Percentiles rank a stretch among this genome's conserved stretches.
Evolutionary conservation across 768 basidiomycete species (phyloP).

Genomic region (Hemileccinum impolitum): DNA sequence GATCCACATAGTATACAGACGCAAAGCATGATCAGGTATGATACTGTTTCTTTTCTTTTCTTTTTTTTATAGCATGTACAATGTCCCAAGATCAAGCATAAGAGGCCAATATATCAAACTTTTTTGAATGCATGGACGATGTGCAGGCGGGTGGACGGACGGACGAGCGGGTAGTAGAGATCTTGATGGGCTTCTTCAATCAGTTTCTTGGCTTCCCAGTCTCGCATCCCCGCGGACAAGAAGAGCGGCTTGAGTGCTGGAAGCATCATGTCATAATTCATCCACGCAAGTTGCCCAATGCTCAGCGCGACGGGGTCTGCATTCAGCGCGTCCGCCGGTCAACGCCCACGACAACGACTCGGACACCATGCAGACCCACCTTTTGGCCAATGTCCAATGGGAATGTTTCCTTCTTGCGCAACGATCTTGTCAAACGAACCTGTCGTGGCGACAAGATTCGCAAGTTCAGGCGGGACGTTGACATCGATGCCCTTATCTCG

Average conservation of each 20-base stretch:
- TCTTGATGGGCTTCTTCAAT: slow-evolving; percentile 63
- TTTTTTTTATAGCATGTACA: slow-evolving; percentile 14
- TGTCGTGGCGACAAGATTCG: slow-evolving; percentile 45
- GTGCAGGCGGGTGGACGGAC: slow-evolving; percentile 51
- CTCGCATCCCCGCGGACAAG: slow-evolving; percentile 48
- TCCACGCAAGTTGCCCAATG: slow-evolving; percentile 70
- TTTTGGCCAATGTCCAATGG: slow-evolving; percentile 67
- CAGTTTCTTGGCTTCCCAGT: slow-evolving; percentile 51
- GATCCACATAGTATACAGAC: slow-evolving; percentile 43
- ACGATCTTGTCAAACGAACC: slow-evolving; percentile 56
- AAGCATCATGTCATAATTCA: slow-evolving; percentile 64
- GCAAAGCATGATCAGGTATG: slow-evolving; percentile 14
- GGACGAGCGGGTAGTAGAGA: slow-evolving; percentile 56
- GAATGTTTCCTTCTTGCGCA: slow-evolving; percentile 55
- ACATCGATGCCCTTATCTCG: slow-evolving; percentile 50
- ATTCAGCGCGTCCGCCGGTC: slow-evolving; percentile 9
- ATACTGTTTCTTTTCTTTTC: slow-evolving; percentile 26
- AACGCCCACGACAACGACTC: slow-evolving; percentile 8
- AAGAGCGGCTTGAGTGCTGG: slow-evolving; percentile 62
- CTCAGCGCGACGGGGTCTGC: slow-evolving; percentile 57
- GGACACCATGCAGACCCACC: slow-evolving; percentile 36
- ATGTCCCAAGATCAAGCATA: slow-evolving; percentile 14
- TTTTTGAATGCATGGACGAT: slow-evolving; percentile 53
- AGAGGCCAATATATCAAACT: slow-evolving; percentile 4
- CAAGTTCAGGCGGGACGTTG: slow-evolving; percentile 54